Evolutionary conservation across 129 eudicot genomes (phyloP).

Genomic region (Flaveria sonorensis): DNA sequence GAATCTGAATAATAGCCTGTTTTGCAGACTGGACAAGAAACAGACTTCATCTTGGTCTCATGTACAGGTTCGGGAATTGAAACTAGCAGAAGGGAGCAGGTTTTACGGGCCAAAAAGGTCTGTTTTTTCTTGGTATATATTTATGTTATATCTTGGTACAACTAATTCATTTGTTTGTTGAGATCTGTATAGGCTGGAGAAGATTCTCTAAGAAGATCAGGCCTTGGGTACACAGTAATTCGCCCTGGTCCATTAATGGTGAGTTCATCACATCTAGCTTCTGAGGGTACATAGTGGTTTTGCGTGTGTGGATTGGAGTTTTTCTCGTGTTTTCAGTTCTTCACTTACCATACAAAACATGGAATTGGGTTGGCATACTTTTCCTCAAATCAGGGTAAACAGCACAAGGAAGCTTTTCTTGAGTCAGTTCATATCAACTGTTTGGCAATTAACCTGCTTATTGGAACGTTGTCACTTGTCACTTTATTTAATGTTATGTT

Average conservation of each 20-base stretch:
- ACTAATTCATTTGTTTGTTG: neutral
- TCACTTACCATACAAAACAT: too few species aligned
- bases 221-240: conserved; percentile 92
- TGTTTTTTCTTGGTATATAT: conserved; percentile 9
- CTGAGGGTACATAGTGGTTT: neutral
- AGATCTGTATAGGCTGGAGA: conserved; percentile 77
- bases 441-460: too few species aligned
- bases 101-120: conserved; percentile 86
- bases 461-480: too few species aligned
- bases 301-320: neutral
- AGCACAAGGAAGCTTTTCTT: too few species aligned
- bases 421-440: too few species aligned
- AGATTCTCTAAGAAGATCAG: conserved; percentile 87
- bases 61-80: conserved; percentile 97
- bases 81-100: conserved; percentile 79
- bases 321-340: neutral
- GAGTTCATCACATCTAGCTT: conserved; percentile 23
- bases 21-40: conserved; percentile 98
- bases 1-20: conserved; percentile 16
- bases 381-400: too few species aligned
- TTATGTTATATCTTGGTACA: conserved; percentile 1
- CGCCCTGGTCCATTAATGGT: conserved; percentile 97
- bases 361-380: too few species aligned
- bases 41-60: conserved; percentile 93
- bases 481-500: too few species aligned